Evolutionary conservation across 73 alveolate species (phyloP).

Genomic region (Tetrahymena thermophila): DNA sequence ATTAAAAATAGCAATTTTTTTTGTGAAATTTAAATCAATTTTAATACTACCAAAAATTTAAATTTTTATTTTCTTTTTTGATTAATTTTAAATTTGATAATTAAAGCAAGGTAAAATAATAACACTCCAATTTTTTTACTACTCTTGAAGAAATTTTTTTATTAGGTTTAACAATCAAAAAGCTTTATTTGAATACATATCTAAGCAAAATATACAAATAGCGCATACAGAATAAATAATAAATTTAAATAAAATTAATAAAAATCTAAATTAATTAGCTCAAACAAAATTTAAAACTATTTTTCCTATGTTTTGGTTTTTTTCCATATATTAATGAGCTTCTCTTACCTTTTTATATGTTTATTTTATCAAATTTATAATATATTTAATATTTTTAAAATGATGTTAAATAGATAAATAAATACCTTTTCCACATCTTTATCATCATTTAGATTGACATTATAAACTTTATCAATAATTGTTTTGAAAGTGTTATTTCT

Average conservation of each 20-base stretch:
- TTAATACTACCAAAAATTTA: too few species aligned
- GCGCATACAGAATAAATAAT: too few species aligned
- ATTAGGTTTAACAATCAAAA: too few species aligned
- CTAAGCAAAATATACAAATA: neutral
- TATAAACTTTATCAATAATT: slow-evolving; percentile 26
- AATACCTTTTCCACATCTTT: neutral
- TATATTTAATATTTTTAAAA: neutral
- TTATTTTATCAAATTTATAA: too few species aligned
- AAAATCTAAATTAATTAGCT: neutral
- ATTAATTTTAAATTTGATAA: too few species aligned
- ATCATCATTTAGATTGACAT: slow-evolving; percentile 29
- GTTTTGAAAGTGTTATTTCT: slow-evolving; percentile 35
- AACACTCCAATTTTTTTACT: neutral
- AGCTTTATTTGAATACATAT: neutral
- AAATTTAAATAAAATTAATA: too few species aligned
- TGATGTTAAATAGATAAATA: neutral
- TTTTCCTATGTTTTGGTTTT: neutral
- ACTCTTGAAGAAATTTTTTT: neutral
- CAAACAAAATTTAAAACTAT: neutral
- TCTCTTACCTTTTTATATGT: neutral
- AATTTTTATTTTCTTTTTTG: neutral
- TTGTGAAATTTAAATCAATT: too few species aligned
- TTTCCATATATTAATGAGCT: neutral
- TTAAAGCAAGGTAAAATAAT: too few species aligned
- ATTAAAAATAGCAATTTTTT: too few species aligned